Conservation (phyloP, 2,329 filamentous ascomycete species). For the Gaeumannomyces sp. region DNA sequence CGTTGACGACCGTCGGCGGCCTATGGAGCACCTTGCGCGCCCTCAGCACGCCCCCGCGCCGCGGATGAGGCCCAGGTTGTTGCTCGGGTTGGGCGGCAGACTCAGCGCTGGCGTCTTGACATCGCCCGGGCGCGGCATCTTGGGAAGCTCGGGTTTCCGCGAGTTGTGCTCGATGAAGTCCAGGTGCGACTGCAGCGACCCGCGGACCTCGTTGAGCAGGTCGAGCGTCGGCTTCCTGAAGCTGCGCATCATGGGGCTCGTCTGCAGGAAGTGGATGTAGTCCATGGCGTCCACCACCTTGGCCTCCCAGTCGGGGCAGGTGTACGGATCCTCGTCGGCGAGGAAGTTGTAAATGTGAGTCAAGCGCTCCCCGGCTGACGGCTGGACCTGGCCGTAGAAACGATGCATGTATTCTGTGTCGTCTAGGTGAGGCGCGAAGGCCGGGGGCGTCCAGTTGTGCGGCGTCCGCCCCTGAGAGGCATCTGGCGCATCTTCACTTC, state of each 20-base stretch:
- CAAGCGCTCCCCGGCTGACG: constrained; percentile 26
- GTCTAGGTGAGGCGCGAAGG: not conserved
- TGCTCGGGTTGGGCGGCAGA: not conserved
- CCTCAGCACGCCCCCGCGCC: not conserved
- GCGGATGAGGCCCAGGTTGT: not conserved
- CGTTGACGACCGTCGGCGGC: constrained; percentile 1
- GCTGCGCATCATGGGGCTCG: constrained; percentile 9
- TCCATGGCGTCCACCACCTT: constrained; percentile 30
- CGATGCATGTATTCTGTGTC: constrained; percentile 9
- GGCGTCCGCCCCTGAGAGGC: too few species aligned
- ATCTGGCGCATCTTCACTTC: too few species aligned
- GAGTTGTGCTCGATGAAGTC: constrained; percentile 18
- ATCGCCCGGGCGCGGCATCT: not conserved
- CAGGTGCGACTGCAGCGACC: constrained; percentile 17
- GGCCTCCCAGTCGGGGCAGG: constrained; percentile 32
- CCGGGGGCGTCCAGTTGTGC: not conserved
- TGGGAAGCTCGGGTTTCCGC: not conserved
- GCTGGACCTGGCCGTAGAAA: constrained; percentile 20
- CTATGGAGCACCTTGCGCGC: constrained; percentile 8
- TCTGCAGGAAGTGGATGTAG: constrained; percentile 32
- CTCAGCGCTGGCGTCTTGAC: not conserved
- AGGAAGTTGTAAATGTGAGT: constrained; percentile 37
- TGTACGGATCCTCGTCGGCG: constrained; percentile 39
- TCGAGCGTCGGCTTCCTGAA: not conserved
- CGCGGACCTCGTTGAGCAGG: constrained; percentile 25